Evolutionary conservation across 305 asterid genomes (phyloP), one percentile per base, ranked within the genome.

Genomic region (Fraxinus albicans): DNA sequence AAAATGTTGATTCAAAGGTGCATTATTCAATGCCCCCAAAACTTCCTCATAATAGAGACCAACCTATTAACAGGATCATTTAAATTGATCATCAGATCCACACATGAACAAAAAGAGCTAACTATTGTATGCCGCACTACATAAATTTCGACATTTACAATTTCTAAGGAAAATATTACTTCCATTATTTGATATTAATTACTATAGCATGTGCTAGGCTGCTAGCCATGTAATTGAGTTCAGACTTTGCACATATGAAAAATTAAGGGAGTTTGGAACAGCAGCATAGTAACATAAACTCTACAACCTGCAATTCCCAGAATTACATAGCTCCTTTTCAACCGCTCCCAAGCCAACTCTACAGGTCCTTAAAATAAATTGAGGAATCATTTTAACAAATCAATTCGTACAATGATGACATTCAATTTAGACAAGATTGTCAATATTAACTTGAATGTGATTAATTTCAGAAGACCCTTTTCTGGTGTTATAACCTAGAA

Each of bases 41-140:
- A 94, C 97, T 89, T 97, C 99, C 89, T 95, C 99, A 44, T 97
- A 97, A 89, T 87, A 97, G 33, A 94, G 85, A 80, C 98, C 98
- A 69, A 89, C 98, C 99, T 97, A 90, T 47, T 58, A 76, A 77
- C 75, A 76, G 29, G 29, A 50, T 75, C 83, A 82, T 78, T 78
- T 78, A n/a, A 67, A 29, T 67, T 67, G 74, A 70, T 31, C 42
- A 31, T 31, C 40, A 70, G 44, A 70, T 12, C 27, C 31, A 15
- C 27, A 33, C 2, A 1, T 33, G 44, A 33, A 72, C 15, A 31
- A 15, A 73, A 15, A 73, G 50, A 27, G 47, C 4, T 73, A 73
- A 73, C 8, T 15, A 34, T 15, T 12, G 27, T 72, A 72, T 72
- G 44, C 25, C 25, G 0, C 44, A 17, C 47, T 5, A 7, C 47